These are phyloP conservation scores for Alternaria burnsii DNA, from an alignment of 2,329 filamentous ascomycete species.

Conservation along the genomic window DNA sequence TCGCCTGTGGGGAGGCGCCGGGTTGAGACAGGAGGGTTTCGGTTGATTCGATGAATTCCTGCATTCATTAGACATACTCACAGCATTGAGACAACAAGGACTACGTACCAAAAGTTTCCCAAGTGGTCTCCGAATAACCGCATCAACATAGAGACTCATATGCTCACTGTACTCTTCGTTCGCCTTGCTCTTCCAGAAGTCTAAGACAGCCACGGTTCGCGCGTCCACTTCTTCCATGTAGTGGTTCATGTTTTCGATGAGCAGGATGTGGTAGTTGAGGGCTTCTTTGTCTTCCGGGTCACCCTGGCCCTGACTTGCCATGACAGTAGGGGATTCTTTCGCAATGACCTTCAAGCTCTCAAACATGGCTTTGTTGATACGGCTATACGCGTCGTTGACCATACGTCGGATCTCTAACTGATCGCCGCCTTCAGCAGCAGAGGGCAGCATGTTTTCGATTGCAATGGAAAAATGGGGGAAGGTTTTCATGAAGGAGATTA, in stretches of 20 bases:
- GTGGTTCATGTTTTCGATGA: constrained; percentile 99
- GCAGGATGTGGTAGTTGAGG: constrained; percentile 93
- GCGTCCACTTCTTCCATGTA: constrained; percentile 91
- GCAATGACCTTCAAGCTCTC: constrained; percentile 96
- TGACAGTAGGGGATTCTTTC: constrained; percentile 66
- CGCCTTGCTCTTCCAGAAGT: constrained; percentile 83
- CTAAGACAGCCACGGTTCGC: constrained; percentile 75
- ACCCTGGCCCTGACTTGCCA: constrained; percentile 61
- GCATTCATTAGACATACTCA: constrained; percentile 16
- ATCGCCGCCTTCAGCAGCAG: constrained; percentile 61
- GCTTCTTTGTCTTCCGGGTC: constrained; percentile 93
- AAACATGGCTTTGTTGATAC: constrained; percentile 94
- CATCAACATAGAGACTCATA: constrained; percentile 83
- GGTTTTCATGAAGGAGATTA: constrained; percentile 92
- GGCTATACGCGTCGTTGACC: constrained; percentile 86
- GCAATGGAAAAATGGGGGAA: constrained; percentile 87
- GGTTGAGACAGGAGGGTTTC: constrained; percentile 73
- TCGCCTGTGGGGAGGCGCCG: constrained; percentile 60
- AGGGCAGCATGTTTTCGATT: constrained; percentile 80
- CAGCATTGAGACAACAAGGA: neutral
- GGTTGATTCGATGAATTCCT: constrained; percentile 88
- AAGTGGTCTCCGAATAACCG: constrained; percentile 86
- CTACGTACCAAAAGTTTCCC: constrained; percentile 76
- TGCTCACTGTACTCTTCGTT: constrained; percentile 83
- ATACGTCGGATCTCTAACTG: constrained; percentile 74